These are phyloP conservation scores for Morella rubra DNA, from an alignment of 306 rosid genomes.

Conservation along the genomic window DNA sequence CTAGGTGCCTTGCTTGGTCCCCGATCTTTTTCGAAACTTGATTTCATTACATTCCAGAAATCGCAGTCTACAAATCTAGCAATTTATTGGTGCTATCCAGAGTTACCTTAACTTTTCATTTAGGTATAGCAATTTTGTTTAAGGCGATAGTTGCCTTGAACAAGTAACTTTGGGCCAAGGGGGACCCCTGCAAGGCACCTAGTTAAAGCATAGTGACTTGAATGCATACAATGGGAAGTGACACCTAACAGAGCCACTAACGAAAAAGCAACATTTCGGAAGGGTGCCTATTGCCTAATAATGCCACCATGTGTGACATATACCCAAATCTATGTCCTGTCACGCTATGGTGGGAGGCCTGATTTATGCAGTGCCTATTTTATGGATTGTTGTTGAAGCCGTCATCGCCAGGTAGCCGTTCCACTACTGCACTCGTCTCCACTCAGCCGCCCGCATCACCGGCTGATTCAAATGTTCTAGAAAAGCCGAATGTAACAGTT, in stretches of 20 bases:
- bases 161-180: background rate
- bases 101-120: background rate
- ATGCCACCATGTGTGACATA: too few species aligned
- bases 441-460: too few species aligned
- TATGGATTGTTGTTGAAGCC: too few species aligned
- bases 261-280: background rate
- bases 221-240: background rate
- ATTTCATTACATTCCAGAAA: background rate
- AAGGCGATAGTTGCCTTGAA: background rate
- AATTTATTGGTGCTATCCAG: background rate
- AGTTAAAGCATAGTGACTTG: background rate
- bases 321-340: background rate
- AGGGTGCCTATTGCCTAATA: background rate
- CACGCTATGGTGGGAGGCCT: too few species aligned
- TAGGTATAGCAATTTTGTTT: background rate
- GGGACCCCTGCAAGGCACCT: background rate
- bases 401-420: too few species aligned
- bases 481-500: too few species aligned
- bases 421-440: too few species aligned
- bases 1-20: background rate
- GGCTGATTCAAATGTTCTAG: too few species aligned
- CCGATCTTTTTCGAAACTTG: background rate
- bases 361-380: too few species aligned
- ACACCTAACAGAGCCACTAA: background rate
- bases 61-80: background rate